These are phyloP conservation scores for Thuidium tamariscinum DNA, from an alignment of 225 moss, liverwort and hornwort species.

Conservation along the genomic window DNA sequence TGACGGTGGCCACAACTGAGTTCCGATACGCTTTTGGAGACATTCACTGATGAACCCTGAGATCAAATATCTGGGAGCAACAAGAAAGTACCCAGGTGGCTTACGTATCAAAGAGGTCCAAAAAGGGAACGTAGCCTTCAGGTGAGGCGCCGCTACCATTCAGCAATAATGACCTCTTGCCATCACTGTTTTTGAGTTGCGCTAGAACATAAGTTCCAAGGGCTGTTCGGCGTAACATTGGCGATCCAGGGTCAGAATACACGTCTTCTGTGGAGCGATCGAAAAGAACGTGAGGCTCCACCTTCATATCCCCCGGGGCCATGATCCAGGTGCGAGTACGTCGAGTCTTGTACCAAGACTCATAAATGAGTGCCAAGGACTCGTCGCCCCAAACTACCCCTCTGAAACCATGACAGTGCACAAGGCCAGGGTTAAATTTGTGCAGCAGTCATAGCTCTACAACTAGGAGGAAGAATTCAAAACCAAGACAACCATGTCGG, in stretches of 20 bases:
- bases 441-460: neutral
- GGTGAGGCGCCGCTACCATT: conserved; percentile 95
- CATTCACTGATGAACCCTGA: neutral
- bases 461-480: neutral
- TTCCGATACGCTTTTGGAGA: neutral
- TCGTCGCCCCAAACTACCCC: conserved; percentile 93
- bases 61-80: neutral
- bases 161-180: conserved; percentile 55
- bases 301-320: conserved; percentile 48
- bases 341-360: conserved; percentile 96
- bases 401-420: conserved; percentile 16
- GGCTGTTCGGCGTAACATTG: conserved; percentile 74
- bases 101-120: conserved; percentile 80
- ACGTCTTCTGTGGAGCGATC: conserved; percentile 95
- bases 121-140: conserved; percentile 81
- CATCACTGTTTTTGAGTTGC: conserved; percentile 37
- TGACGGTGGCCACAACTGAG: neutral
- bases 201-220: conserved; percentile 86
- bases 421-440: neutral
- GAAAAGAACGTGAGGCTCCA: conserved; percentile 51
- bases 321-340: conserved; percentile 80
- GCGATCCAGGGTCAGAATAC: conserved; percentile 91
- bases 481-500: neutral
- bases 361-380: conserved; percentile 77
- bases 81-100: neutral